Evolutionary conservation across 2,329 filamentous ascomycete species (phyloP).

Genomic region (Fusarium paranaense): DNA sequence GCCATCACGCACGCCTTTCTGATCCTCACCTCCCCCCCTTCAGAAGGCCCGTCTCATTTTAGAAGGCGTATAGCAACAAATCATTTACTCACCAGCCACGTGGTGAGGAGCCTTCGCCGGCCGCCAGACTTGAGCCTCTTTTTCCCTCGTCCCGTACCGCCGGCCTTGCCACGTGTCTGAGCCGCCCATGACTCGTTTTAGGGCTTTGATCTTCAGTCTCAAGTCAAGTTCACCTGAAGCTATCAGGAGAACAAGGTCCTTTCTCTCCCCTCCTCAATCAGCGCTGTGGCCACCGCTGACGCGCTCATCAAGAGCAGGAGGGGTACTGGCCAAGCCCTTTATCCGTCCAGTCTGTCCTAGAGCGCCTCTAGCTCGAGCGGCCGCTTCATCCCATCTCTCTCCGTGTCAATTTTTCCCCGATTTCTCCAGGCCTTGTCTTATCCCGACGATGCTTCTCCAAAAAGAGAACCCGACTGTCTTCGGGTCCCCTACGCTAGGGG

Average conservation of each 20-base stretch:
- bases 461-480: background rate
- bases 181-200: conserved; percentile 4
- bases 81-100: background rate
- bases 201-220: background rate
- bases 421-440: background rate
- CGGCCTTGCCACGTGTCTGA: conserved; percentile 7
- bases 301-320: background rate
- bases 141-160: conserved; percentile 7
- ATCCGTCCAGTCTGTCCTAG: background rate
- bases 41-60: background rate
- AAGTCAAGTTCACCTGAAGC: background rate
- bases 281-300: background rate
- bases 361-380: background rate
- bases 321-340: background rate
- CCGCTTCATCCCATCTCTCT: background rate
- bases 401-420: background rate
- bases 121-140: conserved; percentile 4
- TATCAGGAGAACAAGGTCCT: background rate
- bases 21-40: background rate
- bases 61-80: background rate
- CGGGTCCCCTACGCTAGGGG: background rate
- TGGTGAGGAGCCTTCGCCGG: background rate
- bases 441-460: background rate
- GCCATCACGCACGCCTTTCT: background rate
- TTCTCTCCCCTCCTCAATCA: background rate